Evolutionary conservation across 352 stramenopile species (phyloP).

Genomic region (Phytopythium cucurbitacearum): DNA sequence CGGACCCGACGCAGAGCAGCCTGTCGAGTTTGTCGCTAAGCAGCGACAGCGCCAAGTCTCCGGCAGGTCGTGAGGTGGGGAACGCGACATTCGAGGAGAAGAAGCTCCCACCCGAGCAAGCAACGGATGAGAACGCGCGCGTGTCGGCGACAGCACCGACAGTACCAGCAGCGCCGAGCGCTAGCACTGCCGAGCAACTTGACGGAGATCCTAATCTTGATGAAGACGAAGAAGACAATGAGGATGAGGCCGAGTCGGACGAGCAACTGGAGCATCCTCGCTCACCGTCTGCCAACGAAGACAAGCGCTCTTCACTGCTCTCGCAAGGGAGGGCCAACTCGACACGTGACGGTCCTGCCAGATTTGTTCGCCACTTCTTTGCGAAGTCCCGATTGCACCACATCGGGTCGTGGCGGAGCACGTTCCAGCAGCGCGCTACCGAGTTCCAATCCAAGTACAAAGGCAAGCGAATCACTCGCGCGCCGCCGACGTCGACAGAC

Average conservation of each 20-base stretch:
- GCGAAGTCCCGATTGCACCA: conserved; percentile 83
- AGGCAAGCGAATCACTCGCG: conserved; percentile 30
- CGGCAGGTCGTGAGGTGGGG: conserved; percentile 3
- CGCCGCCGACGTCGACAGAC: conserved; percentile 24
- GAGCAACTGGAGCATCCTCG: neutral
- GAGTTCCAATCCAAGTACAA: conserved; percentile 68
- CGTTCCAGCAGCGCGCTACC: conserved; percentile 60
- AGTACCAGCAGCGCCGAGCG: too few relatives aligned
- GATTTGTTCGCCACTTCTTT: conserved; percentile 80
- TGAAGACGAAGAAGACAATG: neutral
- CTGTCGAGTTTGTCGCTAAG: conserved; percentile 18
- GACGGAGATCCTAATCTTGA: too few relatives aligned
- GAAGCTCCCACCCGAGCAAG: conserved; percentile 3
- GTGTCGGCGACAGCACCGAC: too few relatives aligned
- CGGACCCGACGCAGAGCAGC: conserved; percentile 57
- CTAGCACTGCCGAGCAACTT: too few relatives aligned
- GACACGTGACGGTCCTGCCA: conserved; percentile 55
- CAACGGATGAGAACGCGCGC: too few relatives aligned
- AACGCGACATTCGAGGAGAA: conserved; percentile 4
- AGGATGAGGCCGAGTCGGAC: neutral
- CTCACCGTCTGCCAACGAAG: too few relatives aligned
- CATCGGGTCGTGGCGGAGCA: conserved; percentile 75
- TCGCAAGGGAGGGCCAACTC: conserved; percentile 40
- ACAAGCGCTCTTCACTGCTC: neutral
- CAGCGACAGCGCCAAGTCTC: neutral